Conservation (phyloP, 768 basidiomycete genomes). For the Brasilioporus rufonigricans region DNA sequence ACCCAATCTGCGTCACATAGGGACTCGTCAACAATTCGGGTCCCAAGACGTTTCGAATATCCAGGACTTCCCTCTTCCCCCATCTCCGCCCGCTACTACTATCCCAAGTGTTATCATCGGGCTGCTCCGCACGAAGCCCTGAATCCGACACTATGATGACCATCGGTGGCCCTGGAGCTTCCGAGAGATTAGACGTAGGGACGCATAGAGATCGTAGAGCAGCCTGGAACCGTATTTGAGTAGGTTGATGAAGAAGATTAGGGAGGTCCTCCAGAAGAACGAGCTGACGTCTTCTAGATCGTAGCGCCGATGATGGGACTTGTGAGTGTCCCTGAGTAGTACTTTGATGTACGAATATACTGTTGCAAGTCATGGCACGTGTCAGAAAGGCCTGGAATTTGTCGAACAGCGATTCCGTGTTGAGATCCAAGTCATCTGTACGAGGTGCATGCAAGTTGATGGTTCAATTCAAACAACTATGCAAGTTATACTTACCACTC, state of each 20-base stretch:
- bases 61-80: background rate
- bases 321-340: constrained; percentile 10
- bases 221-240: no score
- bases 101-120: background rate
- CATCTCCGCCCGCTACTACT: background rate
- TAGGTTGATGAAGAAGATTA: no score
- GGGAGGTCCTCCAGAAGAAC: no score
- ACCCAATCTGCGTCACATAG: constrained; percentile 81
- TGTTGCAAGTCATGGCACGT: no score
- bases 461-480: no score
- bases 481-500: no score
- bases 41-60: constrained; percentile 70
- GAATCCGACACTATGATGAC: background rate
- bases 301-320: no score
- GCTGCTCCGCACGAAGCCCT: background rate
- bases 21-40: constrained; percentile 65
- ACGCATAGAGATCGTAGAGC: background rate
- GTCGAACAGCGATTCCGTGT: no score
- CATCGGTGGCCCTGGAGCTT: background rate
- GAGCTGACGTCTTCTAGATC: no score
- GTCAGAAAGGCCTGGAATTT: no score
- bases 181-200: background rate
- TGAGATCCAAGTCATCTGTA: no score
- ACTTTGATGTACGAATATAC: background rate
- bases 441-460: background rate